phyloP scores from a whole-genome alignment of 2,329 filamentous ascomycete genomes.

The Ampelomyces quisqualis region DNA sequence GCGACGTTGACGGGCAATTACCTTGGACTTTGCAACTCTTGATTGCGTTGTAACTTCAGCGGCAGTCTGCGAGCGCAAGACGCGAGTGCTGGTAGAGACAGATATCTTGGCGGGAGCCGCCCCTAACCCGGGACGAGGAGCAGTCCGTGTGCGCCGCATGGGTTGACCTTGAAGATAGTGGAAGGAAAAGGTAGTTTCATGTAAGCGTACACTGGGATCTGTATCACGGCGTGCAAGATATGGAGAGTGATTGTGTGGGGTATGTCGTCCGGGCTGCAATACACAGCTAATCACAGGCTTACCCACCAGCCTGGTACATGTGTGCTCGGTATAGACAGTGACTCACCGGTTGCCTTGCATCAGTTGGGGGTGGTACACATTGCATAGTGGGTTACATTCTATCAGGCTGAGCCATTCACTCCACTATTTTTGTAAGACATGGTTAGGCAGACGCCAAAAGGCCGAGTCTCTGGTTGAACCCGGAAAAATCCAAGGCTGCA shows the following conservation, averaged over 20 bases:
- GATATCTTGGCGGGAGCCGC: no score
- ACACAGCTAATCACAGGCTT: no score
- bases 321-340: neutral
- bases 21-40: constrained; percentile 3
- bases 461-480: neutral
- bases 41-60: neutral
- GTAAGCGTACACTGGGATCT: no score
- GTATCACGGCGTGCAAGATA: no score
- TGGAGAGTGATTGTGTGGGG: no score
- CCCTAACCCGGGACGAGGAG: no score
- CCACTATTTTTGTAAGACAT: neutral
- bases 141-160: neutral
- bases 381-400: no score
- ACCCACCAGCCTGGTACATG: neutral
- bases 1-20: constrained; percentile 10
- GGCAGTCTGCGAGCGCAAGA: constrained; percentile 19
- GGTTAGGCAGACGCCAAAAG: neutral
- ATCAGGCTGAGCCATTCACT: neutral
- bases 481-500: neutral
- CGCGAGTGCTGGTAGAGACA: constrained; percentile 3
- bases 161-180: no score
- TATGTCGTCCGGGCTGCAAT: no score
- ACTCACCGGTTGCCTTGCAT: constrained; percentile 3
- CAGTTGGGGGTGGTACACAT: no score
- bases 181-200: no score